These are phyloP conservation scores for Apiotrichum laibachii DNA, from an alignment of 1,284 basidiomycete genomes.

Conservation along the genomic window DNA sequence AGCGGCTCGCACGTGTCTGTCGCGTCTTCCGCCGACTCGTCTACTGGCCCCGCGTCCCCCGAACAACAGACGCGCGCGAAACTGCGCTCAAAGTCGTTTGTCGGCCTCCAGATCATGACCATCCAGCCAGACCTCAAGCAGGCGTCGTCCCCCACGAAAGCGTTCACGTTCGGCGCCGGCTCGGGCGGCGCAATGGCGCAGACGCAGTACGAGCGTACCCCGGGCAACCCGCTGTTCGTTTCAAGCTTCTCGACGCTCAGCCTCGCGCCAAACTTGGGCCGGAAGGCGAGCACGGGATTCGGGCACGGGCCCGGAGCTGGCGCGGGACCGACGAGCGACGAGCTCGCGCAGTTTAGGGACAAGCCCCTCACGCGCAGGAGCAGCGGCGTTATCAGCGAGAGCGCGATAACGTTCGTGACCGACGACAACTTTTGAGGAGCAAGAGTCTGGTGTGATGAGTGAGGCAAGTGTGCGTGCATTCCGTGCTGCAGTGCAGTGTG, in stretches of 20 bases:
- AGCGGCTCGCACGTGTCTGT: neutral
- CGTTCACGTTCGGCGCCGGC: neutral
- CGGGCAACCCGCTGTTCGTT: constrained; percentile 47
- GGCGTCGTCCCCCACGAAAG: neutral
- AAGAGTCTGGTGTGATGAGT: neutral
- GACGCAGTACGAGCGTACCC: constrained; percentile 38
- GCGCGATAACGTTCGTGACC: constrained; percentile 48
- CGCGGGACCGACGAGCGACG: constrained; percentile 2
- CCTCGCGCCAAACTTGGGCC: constrained; percentile 43
- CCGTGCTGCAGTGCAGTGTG: too few species aligned
- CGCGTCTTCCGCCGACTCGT: constrained; percentile 3
- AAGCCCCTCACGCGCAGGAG: constrained; percentile 25
- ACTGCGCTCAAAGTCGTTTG: constrained; percentile 4
- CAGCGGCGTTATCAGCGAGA: constrained; percentile 48
- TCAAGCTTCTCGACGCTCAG: constrained; percentile 40
- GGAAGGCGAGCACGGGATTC: constrained; percentile 31
- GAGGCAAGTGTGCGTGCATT: too few species aligned
- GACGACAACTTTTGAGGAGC: constrained; percentile 19
- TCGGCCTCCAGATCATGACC: constrained; percentile 9
- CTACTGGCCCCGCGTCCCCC: neutral
- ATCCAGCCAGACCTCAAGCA: neutral
- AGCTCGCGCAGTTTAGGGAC: neutral
- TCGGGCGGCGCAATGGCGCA: neutral
- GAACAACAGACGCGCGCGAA: neutral
- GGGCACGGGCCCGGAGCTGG: neutral